A percentile compares a stretch with the other conserved stretches of the same genome.
phyloP scores from a whole-genome alignment of 352 stramenopile genomes.

The Albugo candida region DNA sequence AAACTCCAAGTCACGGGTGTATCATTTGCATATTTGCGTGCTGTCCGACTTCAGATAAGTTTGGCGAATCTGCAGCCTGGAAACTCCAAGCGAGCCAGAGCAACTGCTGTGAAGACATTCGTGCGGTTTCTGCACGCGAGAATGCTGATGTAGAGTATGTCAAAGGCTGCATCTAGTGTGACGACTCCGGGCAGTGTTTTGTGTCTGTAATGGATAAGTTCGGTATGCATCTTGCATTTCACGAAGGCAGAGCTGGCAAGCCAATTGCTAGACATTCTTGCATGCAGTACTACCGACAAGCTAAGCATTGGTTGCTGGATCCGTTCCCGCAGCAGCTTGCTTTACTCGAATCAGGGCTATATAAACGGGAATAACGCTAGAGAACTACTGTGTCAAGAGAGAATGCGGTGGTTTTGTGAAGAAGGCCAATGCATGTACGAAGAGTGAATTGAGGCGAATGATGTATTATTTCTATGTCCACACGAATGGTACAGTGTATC shows the following conservation, averaged over 20 bases:
- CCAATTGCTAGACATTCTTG: slow-evolving; percentile 3
- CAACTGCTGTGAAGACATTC: slow-evolving; percentile 7
- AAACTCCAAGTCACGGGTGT: too few relatives aligned
- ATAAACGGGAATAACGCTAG: slow-evolving; percentile 7
- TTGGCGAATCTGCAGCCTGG: slow-evolving; percentile 6
- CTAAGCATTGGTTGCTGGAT: slow-evolving; percentile 9
- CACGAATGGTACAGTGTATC: too few relatives aligned
- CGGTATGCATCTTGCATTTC: slow-evolving; percentile 11
- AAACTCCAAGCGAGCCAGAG: slow-evolving; percentile 10
- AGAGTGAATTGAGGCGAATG: background rate
- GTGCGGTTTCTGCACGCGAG: slow-evolving; percentile 3
- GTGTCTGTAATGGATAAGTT: slow-evolving; percentile 11
- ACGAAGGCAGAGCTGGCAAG: slow-evolving; percentile 2
- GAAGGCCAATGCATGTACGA: slow-evolving; percentile 1
- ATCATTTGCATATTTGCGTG: slow-evolving; percentile 5
- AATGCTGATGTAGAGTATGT: background rate
- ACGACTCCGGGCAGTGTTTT: slow-evolving; percentile 2
- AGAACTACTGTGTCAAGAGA: slow-evolving; percentile 6
- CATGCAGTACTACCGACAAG: slow-evolving; percentile 2
- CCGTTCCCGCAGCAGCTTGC: slow-evolving; percentile 4
- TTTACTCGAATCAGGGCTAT: slow-evolving; percentile 1
- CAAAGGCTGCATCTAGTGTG: background rate
- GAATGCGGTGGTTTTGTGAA: slow-evolving; percentile 1
- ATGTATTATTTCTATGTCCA: too few relatives aligned
- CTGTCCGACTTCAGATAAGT: slow-evolving; percentile 8